Conservation (phyloP, 2,329 filamentous ascomycete species). For the Cercospora beticola region DNA sequence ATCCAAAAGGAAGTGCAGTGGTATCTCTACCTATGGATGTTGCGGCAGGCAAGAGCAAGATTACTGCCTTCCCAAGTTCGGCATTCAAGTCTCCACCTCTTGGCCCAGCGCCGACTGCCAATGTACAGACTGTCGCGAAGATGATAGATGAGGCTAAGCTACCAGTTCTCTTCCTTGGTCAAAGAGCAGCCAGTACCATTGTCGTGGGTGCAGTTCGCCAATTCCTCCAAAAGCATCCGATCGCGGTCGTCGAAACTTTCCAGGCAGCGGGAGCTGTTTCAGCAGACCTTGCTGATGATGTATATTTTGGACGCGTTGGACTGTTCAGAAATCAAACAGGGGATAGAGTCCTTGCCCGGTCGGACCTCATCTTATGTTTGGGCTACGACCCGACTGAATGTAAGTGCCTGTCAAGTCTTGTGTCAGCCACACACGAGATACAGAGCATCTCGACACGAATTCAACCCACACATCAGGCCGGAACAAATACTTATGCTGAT, state of each 20-base stretch:
- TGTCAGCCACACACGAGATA: background rate
- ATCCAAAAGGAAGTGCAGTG: slow-evolving; percentile 47
- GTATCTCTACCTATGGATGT: slow-evolving; percentile 50
- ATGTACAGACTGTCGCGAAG: slow-evolving; percentile 39
- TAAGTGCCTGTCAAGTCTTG: background rate
- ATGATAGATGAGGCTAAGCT: slow-evolving; percentile 38
- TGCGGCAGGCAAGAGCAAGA: slow-evolving; percentile 42
- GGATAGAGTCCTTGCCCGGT: slow-evolving; percentile 46
- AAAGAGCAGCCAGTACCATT: slow-evolving; percentile 43
- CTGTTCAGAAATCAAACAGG: slow-evolving; percentile 53
- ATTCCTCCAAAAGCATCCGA: slow-evolving; percentile 44
- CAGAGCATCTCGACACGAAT: background rate
- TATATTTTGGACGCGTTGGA: slow-evolving; percentile 51
- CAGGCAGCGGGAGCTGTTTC: slow-evolving; percentile 52
- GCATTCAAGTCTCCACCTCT: slow-evolving; percentile 46
- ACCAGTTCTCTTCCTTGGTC: slow-evolving; percentile 50
- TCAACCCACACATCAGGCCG: background rate
- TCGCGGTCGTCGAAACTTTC: slow-evolving; percentile 53
- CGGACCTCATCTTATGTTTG: slow-evolving; percentile 48
- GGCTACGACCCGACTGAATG: slow-evolving; percentile 52
- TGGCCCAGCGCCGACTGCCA: slow-evolving; percentile 41
- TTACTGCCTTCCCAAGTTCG: slow-evolving; percentile 42
- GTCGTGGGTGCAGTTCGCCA: slow-evolving; percentile 46
- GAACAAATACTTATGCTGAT: background rate
- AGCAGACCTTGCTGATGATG: slow-evolving; percentile 42